These are phyloP conservation scores for Beauveria caledonica DNA, from an alignment of 2,329 filamentous ascomycete species.

Conservation along the genomic window DNA sequence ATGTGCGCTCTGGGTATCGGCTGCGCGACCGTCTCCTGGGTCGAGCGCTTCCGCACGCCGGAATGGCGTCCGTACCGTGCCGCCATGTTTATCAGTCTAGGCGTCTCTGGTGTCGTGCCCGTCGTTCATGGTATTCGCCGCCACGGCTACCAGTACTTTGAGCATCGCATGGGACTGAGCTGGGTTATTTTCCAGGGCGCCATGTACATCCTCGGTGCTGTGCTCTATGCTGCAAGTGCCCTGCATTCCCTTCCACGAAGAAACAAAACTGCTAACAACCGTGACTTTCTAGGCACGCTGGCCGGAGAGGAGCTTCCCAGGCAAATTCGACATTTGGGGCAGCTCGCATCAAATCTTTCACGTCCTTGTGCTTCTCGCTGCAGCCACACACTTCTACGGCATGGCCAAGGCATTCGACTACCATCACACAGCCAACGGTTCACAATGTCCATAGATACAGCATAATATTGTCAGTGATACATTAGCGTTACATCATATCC, in stretches of 20 bases:
- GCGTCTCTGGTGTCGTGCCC: conserved; percentile 74
- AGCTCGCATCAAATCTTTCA: conserved; percentile 97
- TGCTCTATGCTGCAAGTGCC: conserved; percentile 67
- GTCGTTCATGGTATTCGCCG: conserved; percentile 65
- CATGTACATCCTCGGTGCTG: conserved; percentile 79
- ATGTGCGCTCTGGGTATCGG: conserved; percentile 71
- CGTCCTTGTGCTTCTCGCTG: conserved; percentile 76
- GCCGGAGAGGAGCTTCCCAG: conserved; percentile 73
- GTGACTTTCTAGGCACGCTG: conserved; percentile 51
- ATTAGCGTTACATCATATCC: background rate
- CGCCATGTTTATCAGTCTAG: conserved; percentile 81
- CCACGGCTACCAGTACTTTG: conserved; percentile 59
- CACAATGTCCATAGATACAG: conserved; percentile 32
- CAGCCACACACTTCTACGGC: conserved; percentile 70
- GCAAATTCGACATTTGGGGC: conserved; percentile 81
- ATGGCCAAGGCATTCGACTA: conserved; percentile 81
- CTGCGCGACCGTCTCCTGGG: conserved; percentile 68
- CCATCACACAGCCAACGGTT: conserved; percentile 56
- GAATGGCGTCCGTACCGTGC: conserved; percentile 78
- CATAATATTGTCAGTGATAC: background rate
- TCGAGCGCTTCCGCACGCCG: conserved; percentile 77
- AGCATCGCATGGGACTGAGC: conserved; percentile 66
- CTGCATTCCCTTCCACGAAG: background rate
- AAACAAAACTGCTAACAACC: conserved; percentile 13
- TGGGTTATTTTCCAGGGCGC: conserved; percentile 75